These are phyloP conservation scores for Williopsis jadinii DNA, from an alignment of 1,139 yeast species.

Conservation along the genomic window DNA sequence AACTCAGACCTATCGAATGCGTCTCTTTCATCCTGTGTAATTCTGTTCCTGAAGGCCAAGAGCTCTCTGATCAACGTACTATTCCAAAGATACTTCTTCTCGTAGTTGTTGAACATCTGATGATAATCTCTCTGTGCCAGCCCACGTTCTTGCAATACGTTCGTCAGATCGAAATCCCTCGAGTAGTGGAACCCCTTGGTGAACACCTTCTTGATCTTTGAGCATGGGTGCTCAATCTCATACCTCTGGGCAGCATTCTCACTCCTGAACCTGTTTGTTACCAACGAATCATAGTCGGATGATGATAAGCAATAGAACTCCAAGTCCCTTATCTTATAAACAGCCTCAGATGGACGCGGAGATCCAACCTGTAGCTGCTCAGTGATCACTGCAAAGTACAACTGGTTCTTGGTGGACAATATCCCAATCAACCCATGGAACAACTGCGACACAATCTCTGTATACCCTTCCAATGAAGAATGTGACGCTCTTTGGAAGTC, in stretches of 20 bases:
- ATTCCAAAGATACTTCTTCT: slow-evolving; percentile 62
- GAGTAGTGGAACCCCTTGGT: slow-evolving; percentile 61
- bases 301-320: slow-evolving; percentile 58
- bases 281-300: slow-evolving; percentile 42
- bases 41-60: slow-evolving; percentile 49
- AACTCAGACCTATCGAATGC: slow-evolving; percentile 53
- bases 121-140: slow-evolving; percentile 30
- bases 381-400: slow-evolving; percentile 54
- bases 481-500: slow-evolving; percentile 40
- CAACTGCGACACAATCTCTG: slow-evolving; percentile 34
- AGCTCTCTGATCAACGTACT: slow-evolving; percentile 49
- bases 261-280: slow-evolving; percentile 22
- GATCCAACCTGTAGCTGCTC: slow-evolving; percentile 51
- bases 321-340: slow-evolving; percentile 47
- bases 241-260: slow-evolving; percentile 29
- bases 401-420: slow-evolving; percentile 43
- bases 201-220: slow-evolving; percentile 47
- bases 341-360: slow-evolving; percentile 46
- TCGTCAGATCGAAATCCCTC: slow-evolving; percentile 56
- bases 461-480: slow-evolving; percentile 34
- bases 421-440: slow-evolving; percentile 58
- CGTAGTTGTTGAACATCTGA: slow-evolving; percentile 35
- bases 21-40: slow-evolving; percentile 41
- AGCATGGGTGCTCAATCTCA: slow-evolving; percentile 48
- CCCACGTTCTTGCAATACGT: slow-evolving; percentile 51